Base-by-base conservation (phyloP, 2,329 filamentous ascomycete genomes). In the Calonectria pseudoturangicola region DNA sequence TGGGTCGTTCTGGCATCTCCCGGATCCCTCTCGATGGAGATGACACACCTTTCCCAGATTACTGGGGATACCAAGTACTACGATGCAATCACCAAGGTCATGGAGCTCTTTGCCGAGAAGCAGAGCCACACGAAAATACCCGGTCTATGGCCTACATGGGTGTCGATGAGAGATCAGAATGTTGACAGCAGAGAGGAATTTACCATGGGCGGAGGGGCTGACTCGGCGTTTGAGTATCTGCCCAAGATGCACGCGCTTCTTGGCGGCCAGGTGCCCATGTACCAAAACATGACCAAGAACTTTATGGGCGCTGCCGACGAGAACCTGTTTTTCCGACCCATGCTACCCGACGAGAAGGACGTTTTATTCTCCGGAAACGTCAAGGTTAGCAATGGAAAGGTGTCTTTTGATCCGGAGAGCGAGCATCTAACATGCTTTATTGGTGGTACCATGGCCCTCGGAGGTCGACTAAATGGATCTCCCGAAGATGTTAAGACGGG, bases 51-150 rank as follows among this genome's bases (percentile, higher is more conserved):
- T 48, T 92, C 93, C 7, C 94, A 95, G 82, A 84, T 96, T 43
- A 95, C 93, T 0, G 91, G 91, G 41, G 88, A 95, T 72, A 83
- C 89, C 60, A 95, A 93, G 80, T 96, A 93, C 83, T 95, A 93
- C 80, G 94, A 96, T 80, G 94, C 94, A 1, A 89, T 95, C 68
- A 92, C 93, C 70, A 89, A 93, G 8, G 91, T 97, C 54, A 94
- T 93, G 13, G 88, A 93, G 70, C 89, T 92, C 18, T 87, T 97
- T 21, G 88, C 93, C 64, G 85, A 88, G 48, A 89, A 90, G 66
- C 94, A 97, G 83, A 91, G 92, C 77, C 83, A 87, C 6, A 95
- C 94, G 0, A 86, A 85, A 18, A 82, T 96, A 8, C 94, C 94
- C 0, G 94, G 95, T 2, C 88, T 97, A 86, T 97, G 93, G 93